Evolutionary conservation across 495 filamentous ascomycete species (phyloP).

Genomic region (Neurospora terricola): DNA sequence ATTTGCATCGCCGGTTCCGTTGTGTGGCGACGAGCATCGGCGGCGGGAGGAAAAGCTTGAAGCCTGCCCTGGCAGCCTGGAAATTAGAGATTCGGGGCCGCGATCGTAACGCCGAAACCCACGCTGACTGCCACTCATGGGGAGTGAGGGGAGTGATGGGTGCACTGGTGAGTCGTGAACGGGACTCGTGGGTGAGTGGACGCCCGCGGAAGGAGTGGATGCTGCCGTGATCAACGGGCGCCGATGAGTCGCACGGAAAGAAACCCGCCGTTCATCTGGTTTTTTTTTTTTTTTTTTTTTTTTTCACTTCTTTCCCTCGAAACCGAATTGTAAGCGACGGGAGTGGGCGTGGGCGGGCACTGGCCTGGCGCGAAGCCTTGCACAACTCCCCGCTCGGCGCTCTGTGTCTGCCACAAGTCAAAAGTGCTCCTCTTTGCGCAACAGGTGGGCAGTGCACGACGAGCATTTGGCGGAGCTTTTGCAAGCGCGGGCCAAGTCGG

Average conservation of each 20-base stretch:
- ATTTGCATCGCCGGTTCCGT: not conserved
- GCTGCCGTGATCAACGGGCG: not conserved
- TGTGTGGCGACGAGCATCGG: not conserved
- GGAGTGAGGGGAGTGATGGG: not conserved
- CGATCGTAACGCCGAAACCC: not conserved
- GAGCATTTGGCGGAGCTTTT: not conserved
- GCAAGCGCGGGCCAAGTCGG: not conserved
- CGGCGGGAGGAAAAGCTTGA: not conserved
- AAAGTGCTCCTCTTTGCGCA: not conserved
- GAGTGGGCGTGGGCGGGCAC: not conserved
- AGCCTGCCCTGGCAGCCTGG: not conserved
- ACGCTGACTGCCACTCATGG: not conserved
- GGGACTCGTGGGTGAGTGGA: not conserved
- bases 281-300: not conserved
- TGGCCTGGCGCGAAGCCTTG: not conserved
- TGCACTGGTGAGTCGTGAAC: not conserved
- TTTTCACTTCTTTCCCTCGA: not conserved
- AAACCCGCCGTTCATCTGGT: not conserved
- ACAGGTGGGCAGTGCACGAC: not conserved
- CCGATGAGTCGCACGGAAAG: not conserved
- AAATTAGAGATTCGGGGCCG: not conserved
- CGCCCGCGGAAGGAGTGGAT: not conserved
- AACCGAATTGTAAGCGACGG: not conserved
- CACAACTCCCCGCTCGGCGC: not conserved
- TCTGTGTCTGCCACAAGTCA: not conserved